phyloP scores from a whole-genome alignment of 2,329 filamentous ascomycete species.

The Colletotrichum higginsianum region DNA sequence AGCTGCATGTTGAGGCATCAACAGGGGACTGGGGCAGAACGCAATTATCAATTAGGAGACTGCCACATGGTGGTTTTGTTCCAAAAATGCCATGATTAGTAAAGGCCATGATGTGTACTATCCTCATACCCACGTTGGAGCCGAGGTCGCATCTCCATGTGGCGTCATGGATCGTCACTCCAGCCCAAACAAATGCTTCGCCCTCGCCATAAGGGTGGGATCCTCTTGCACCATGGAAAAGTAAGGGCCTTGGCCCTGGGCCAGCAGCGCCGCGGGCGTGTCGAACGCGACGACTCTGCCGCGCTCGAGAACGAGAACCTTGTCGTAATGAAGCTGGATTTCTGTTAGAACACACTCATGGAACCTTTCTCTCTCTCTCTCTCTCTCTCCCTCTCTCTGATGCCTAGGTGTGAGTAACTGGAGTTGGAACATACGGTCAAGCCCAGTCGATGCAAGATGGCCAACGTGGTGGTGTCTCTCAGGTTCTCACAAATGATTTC shows the following conservation, averaged over 20 bases:
- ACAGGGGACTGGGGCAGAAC: no score
- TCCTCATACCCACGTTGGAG: no score
- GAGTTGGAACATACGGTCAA: conserved; percentile 4
- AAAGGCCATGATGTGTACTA: no score
- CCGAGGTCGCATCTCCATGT: no score
- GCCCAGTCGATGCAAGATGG: conserved; percentile 9
- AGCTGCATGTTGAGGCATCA: no score
- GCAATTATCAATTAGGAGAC: no score
- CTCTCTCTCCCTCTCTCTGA: no score
- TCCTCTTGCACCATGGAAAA: conserved; percentile 1
- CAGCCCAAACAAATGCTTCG: no score
- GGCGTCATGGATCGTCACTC: no score
- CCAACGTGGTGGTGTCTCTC: conserved; percentile 1
- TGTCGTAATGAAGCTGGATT: conserved; percentile 4
- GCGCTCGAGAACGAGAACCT: not conserved
- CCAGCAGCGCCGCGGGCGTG: conserved; percentile 2
- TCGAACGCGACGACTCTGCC: not conserved
- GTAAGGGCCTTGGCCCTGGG: not conserved
- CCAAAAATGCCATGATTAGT: no score
- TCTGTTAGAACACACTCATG: not conserved
- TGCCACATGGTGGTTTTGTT: no score
- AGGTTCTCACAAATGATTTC: not conserved
- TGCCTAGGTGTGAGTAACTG: not conserved
- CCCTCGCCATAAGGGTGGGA: not conserved
- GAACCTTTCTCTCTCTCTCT: no score